Conservation (phyloP, 2,329 filamentous ascomycete species). For the Fusarium sp. region DNA sequence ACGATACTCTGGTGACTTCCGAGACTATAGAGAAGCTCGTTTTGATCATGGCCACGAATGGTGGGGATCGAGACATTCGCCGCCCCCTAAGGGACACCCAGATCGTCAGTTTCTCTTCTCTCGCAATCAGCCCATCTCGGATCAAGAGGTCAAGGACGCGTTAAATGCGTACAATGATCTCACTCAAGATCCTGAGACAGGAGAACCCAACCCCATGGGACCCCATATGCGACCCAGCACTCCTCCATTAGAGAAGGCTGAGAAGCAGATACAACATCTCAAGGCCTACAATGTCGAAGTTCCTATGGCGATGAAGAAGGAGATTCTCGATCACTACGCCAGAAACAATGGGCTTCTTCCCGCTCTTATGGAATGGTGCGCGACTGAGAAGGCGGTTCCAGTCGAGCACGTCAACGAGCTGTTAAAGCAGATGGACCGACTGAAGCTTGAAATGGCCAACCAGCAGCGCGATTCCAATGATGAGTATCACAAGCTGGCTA, state of each 20-base stretch:
- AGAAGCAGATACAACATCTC: slow-evolving; percentile 18
- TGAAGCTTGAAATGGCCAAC: slow-evolving; percentile 22
- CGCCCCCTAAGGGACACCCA: slow-evolving; percentile 1
- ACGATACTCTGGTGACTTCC: background rate
- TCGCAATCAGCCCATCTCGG: slow-evolving; percentile 13
- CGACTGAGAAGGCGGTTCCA: slow-evolving; percentile 6
- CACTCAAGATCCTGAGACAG: background rate
- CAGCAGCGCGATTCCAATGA: slow-evolving; percentile 2
- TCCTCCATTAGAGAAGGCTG: slow-evolving; percentile 22
- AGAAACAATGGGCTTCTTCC: slow-evolving; percentile 19
- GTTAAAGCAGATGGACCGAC: slow-evolving; percentile 13
- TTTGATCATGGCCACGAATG: slow-evolving; percentile 1
- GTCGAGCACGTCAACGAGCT: slow-evolving; percentile 27
- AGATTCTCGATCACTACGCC: slow-evolving; percentile 19
- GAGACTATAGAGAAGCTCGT: background rate
- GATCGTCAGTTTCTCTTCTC: slow-evolving; percentile 25
- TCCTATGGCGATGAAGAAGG: slow-evolving; percentile 2
- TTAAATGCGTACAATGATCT: slow-evolving; percentile 1
- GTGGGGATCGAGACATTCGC: slow-evolving; percentile 16
- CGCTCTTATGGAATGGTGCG: slow-evolving; percentile 25
- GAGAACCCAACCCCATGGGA: slow-evolving; percentile 7
- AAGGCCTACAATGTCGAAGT: slow-evolving; percentile 9
- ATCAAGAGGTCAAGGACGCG: background rate
- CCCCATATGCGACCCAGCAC: slow-evolving; percentile 26
- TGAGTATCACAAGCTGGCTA: background rate